These are phyloP conservation scores for Tephrocybe sp. DNA, from an alignment of 768 basidiomycete genomes.

Conservation along the genomic window DNA sequence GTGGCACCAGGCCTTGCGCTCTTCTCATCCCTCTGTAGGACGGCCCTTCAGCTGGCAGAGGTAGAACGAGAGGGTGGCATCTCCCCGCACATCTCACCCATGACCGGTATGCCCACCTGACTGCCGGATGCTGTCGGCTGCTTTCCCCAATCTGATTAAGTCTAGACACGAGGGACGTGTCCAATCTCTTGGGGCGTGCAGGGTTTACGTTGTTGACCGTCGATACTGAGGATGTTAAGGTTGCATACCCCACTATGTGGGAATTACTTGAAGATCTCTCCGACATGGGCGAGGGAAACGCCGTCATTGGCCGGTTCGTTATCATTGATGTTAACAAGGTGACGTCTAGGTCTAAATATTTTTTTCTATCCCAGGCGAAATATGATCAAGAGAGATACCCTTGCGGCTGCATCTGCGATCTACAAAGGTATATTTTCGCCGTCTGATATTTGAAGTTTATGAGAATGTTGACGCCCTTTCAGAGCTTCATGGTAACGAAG, in stretches of 20 bases:
- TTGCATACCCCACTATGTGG: conserved; percentile 94
- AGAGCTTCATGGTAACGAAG: conserved; percentile 86
- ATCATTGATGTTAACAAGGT: no score
- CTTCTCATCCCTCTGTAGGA: conserved; percentile 43
- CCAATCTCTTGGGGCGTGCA: conserved; percentile 88
- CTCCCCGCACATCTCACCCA: conserved; percentile 94
- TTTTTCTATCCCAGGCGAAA: conserved; percentile 47
- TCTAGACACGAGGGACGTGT: conserved; percentile 88
- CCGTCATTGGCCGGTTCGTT: conserved; percentile 76
- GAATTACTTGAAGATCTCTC: conserved; percentile 92
- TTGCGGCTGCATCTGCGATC: conserved; percentile 89
- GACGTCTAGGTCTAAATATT: not conserved
- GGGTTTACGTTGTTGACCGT: conserved; percentile 94
- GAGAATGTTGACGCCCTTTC: conserved; percentile 6
- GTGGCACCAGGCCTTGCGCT: not conserved
- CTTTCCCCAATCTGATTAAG: conserved; percentile 1
- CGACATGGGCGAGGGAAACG: conserved; percentile 96
- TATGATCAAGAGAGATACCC: conserved; percentile 77
- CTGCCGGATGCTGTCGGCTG: not conserved
- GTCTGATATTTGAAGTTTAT: not conserved
- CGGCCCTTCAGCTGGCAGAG: conserved; percentile 92
- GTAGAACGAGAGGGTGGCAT: conserved; percentile 93
- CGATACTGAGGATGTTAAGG: conserved; percentile 90
- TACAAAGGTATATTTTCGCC: conserved; percentile 68
- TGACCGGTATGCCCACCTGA: conserved; percentile 71